A percentile compares a stretch with the other conserved stretches of the same genome.
These are phyloP conservation scores for Phytophthora podocarpi DNA, from an alignment of 352 stramenopile species.

Conservation along the genomic window DNA sequence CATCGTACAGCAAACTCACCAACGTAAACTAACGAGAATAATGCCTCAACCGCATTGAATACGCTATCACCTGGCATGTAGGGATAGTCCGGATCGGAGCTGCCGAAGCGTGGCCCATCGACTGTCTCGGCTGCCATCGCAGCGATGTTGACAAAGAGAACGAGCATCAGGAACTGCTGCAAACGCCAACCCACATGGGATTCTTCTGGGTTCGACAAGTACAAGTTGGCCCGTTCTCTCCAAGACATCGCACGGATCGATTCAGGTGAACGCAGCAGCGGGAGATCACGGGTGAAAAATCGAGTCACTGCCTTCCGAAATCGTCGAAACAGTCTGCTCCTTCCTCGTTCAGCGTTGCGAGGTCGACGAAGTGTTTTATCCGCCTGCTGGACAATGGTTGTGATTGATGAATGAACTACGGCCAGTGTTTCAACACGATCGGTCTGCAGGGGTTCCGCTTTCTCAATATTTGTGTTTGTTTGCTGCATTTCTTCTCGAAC, in stretches of 20 bases:
- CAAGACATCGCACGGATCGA: slow-evolving; percentile 38
- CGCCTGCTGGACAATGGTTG: background rate
- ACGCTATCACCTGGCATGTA: slow-evolving; percentile 39
- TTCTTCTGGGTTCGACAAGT: slow-evolving; percentile 47
- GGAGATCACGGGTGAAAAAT: slow-evolving; percentile 17
- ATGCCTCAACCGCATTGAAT: slow-evolving; percentile 33
- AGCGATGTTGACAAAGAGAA: slow-evolving; percentile 45
- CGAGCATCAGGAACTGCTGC: slow-evolving; percentile 40
- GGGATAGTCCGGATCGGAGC: slow-evolving; percentile 45
- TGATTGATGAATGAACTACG: background rate
- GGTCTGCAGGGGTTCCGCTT: background rate
- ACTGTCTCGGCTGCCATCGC: slow-evolving; percentile 52
- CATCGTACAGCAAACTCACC: slow-evolving; percentile 50
- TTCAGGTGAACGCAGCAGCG: slow-evolving; percentile 20
- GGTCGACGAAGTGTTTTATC: background rate
- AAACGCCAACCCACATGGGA: slow-evolving; percentile 45
- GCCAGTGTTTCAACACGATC: background rate
- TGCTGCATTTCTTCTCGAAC: background rate
- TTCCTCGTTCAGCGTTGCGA: background rate
- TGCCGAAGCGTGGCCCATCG: slow-evolving; percentile 55
- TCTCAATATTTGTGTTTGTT: background rate
- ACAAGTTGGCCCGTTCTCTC: slow-evolving; percentile 40
- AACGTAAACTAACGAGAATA: slow-evolving; percentile 52
- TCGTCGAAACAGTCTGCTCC: background rate
- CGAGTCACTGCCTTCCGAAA: slow-evolving; percentile 1